A percentile compares a stretch with the other conserved stretches of the same genome.
Conservation (phyloP, 176 grass and related monocot genomes). For the Metroxylon sagu region DNA sequence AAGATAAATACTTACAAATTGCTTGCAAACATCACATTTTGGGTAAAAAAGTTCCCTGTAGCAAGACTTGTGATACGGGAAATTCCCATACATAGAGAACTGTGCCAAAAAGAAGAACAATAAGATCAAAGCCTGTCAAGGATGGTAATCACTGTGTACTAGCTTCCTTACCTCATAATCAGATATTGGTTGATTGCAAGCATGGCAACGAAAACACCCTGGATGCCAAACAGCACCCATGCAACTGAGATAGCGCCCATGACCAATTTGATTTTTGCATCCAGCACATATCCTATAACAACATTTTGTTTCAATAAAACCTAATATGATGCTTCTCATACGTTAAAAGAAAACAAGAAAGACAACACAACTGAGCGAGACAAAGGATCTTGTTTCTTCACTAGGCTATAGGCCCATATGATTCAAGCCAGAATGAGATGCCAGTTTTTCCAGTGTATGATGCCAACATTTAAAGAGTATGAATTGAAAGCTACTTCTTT, state of each 20-base stretch:
- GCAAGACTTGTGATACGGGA: conserved; percentile 76
- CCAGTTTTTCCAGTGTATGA: no score
- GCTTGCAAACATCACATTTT: conserved; percentile 89
- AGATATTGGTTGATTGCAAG: conserved; percentile 65
- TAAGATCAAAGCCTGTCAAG: conserved; percentile 9
- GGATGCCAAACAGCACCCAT: conserved; percentile 80
- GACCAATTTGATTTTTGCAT: conserved; percentile 57
- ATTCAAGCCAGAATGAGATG: no score
- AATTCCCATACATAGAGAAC: conserved; percentile 60
- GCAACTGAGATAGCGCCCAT: conserved; percentile 58
- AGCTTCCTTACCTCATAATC: conserved; percentile 63
- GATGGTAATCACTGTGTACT: conserved; percentile 6
- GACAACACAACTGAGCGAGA: not conserved
- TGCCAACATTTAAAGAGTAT: no score
- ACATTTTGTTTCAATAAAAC: not conserved
- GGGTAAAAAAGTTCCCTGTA: conserved; percentile 59
- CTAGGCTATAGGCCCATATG: no score
- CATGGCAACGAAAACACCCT: conserved; percentile 60
- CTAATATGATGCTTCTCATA: no score
- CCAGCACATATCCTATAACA: conserved; percentile 66
- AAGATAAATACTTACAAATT: conserved; percentile 44
- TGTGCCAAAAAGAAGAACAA: conserved; percentile 12
- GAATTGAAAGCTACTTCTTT: no score
- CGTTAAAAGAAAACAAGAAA: not conserved
- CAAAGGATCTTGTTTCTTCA: not conserved